phyloP scores from a whole-genome alignment of 192 early-diverging fungal genomes.

The Fimicolochytrium jonesii region DNA sequence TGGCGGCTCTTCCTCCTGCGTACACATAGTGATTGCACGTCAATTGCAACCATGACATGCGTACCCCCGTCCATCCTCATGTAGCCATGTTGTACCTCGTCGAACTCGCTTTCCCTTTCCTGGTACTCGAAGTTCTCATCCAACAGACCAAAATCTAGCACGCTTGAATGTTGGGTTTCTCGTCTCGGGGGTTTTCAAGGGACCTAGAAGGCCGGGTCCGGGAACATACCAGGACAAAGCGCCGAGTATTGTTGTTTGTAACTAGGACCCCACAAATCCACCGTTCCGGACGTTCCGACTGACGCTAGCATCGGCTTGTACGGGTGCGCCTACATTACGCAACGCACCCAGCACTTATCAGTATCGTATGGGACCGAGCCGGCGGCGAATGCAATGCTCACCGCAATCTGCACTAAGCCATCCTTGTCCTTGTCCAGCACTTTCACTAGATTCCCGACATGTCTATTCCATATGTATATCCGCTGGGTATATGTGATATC shows the following conservation, averaged over 20 bases:
- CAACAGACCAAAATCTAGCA: conserved; percentile 74
- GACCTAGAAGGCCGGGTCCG: background rate
- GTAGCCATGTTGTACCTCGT: conserved; percentile 46
- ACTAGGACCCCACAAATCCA: conserved; percentile 83
- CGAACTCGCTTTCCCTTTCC: conserved; percentile 93
- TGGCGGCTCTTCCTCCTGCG: background rate
- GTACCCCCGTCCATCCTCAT: background rate
- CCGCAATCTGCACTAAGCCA: conserved; percentile 70
- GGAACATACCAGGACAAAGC: conserved; percentile 70
- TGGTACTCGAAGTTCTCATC: conserved; percentile 94
- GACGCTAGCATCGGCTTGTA: conserved; percentile 77
- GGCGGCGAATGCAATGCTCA: too few relatives aligned
- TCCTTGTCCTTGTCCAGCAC: conserved; percentile 83
- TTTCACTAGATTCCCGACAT: conserved; percentile 76
- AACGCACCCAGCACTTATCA: too few relatives aligned
- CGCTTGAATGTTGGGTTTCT: background rate
- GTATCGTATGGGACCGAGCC: too few relatives aligned
- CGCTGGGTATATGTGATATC: conserved; percentile 86
- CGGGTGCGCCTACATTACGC: conserved; percentile 81
- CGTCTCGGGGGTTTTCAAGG: background rate
- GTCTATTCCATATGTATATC: conserved; percentile 92
- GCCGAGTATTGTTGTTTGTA: conserved; percentile 88
- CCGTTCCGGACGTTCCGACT: conserved; percentile 71
- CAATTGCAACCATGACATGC: background rate
- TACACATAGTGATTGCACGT: background rate